Conservation (phyloP, 371 early-diverging fungal species). For the Apophysomyces sp. region DNA sequence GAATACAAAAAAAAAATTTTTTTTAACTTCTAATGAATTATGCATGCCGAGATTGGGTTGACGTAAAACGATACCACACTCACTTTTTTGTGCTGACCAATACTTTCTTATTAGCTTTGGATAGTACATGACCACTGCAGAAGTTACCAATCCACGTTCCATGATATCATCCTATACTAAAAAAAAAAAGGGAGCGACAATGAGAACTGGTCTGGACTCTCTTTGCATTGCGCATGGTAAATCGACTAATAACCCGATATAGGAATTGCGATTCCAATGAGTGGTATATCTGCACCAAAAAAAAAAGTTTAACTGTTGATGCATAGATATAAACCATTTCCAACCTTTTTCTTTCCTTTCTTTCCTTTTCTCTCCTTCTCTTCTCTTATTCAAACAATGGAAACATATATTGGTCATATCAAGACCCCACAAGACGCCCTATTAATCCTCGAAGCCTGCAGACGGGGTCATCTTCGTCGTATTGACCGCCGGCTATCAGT, state of each 20-base stretch:
- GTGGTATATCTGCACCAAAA: neutral
- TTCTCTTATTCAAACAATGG: constrained; percentile 46
- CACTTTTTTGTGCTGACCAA: neutral
- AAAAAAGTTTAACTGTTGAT: neutral
- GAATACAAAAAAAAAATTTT: constrained; percentile 6
- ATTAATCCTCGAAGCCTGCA: constrained; percentile 80
- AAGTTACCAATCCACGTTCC: neutral
- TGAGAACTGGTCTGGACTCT: neutral
- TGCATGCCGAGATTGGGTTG: neutral
- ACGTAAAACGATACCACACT: constrained; percentile 1
- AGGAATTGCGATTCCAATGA: neutral
- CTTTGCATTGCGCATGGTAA: neutral
- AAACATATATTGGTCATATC: constrained; percentile 77
- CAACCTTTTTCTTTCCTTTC: constrained; percentile 9
- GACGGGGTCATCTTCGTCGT: constrained; percentile 59
- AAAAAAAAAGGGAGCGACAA: neutral
- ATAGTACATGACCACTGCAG: neutral
- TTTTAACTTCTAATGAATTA: neutral
- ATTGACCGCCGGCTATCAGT: constrained; percentile 80
- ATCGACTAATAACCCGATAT: neutral
- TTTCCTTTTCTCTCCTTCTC: constrained; percentile 21
- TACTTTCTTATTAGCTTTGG: neutral
- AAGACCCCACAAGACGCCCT: constrained; percentile 81
- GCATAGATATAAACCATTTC: constrained; percentile 11
- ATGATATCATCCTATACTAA: neutral